Evolutionary conservation across 371 early-diverging fungal genomes (phyloP).

Genomic region (Mycotypha africana): DNA sequence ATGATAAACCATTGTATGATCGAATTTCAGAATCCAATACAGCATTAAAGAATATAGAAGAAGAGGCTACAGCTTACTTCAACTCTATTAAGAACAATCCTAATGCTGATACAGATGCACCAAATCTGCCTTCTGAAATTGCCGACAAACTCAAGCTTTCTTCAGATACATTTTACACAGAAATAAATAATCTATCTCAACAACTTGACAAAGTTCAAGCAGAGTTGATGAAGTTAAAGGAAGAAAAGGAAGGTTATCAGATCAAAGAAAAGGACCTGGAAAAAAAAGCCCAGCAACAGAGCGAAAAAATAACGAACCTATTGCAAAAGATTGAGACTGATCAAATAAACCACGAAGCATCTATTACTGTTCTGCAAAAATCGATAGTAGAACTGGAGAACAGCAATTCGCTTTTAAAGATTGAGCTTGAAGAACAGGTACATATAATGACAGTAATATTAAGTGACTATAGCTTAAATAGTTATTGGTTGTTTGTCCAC

Average conservation of each 20-base stretch:
- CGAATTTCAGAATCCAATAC: conserved; percentile 18
- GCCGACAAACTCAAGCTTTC: conserved; percentile 30
- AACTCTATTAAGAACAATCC: conserved; percentile 21
- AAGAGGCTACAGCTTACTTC: conserved; percentile 32
- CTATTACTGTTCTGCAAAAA: conserved; percentile 2
- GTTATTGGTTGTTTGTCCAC: no score
- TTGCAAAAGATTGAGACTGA: conserved; percentile 2
- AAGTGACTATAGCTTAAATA: no score
- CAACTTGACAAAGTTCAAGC: conserved; percentile 26
- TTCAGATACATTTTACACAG: conserved; percentile 28
- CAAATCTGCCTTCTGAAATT: conserved; percentile 31
- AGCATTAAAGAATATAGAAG: conserved; percentile 29
- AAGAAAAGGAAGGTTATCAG: neutral
- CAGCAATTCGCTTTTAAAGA: conserved; percentile 7
- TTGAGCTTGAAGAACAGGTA: conserved; percentile 15
- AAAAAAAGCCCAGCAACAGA: conserved; percentile 4
- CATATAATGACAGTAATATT: no score
- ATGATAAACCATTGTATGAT: conserved; percentile 2
- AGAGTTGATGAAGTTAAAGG: neutral
- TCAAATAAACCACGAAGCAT: neutral
- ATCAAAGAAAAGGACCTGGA: conserved; percentile 6
- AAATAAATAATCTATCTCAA: conserved; percentile 16
- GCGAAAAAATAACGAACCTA: conserved; percentile 1
- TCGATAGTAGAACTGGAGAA: conserved; percentile 3
- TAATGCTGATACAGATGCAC: conserved; percentile 7